Evolutionary conservation across 768 basidiomycete genomes (phyloP).

Genomic region (Lentinula lateritia): DNA sequence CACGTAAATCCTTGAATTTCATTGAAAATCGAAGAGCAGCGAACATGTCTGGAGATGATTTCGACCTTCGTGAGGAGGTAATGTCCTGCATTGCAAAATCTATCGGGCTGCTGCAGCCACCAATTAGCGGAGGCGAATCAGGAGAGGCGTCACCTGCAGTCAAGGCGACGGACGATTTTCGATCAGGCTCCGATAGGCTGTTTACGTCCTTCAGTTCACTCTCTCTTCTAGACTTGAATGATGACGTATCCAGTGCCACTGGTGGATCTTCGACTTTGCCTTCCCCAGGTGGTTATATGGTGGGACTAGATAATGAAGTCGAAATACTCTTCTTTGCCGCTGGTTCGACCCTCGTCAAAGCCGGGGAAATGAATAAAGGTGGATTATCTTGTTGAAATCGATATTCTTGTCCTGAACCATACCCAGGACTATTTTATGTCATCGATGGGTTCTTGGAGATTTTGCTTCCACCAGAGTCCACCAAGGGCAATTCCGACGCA

Average conservation of each 20-base stretch:
- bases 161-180: constrained; percentile 39
- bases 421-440: constrained; percentile 80
- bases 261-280: constrained; percentile 46
- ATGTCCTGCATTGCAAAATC: constrained; percentile 98
- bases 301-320: constrained; percentile 91
- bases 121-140: constrained; percentile 64
- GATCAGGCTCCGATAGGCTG: constrained; percentile 23
- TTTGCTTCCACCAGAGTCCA: constrained; percentile 52
- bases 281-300: constrained; percentile 53
- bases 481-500: constrained; percentile 12
- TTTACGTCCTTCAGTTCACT: constrained; percentile 68
- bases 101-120: constrained; percentile 88
- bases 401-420: constrained; percentile 5
- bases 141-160: constrained; percentile 62
- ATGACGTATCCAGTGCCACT: constrained; percentile 65
- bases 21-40: constrained; percentile 18
- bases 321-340: constrained; percentile 92
- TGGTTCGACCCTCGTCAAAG: constrained; percentile 79
- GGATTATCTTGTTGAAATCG: constrained; percentile 9
- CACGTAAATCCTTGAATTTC: constrained; percentile 24
- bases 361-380: constrained; percentile 89
- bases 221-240: constrained; percentile 65
- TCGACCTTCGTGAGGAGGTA: constrained; percentile 93
- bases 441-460: constrained; percentile 97
- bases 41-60: constrained; percentile 55